Percentiles rank a stretch among this genome's conserved stretches.
phyloP scores from a whole-genome alignment of 78 protist genomes.

The Cyanophora paradoxa region DNA sequence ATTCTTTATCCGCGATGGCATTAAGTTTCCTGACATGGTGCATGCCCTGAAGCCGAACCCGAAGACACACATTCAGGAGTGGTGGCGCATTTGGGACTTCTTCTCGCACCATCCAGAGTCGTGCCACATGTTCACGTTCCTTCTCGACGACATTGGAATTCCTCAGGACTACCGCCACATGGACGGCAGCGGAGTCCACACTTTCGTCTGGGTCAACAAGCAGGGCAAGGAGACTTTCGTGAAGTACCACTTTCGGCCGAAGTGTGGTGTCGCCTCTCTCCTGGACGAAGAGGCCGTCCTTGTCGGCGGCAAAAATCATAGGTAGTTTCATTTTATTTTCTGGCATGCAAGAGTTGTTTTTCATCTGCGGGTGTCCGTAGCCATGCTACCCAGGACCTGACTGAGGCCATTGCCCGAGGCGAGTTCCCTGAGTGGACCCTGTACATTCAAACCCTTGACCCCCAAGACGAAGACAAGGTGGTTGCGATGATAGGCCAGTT shows the following conservation, averaged over 20 bases:
- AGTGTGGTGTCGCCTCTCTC: constrained; percentile 47
- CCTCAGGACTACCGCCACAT: constrained; percentile 61
- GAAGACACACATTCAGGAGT: constrained; percentile 47
- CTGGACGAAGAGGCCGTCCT: constrained; percentile 64
- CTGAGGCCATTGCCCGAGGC: constrained; percentile 59
- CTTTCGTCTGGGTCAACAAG: constrained; percentile 54
- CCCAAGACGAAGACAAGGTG: constrained; percentile 46
- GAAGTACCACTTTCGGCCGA: constrained; percentile 60
- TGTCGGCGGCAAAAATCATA: no score
- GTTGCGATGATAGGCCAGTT: no score
- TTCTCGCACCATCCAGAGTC: constrained; percentile 65
- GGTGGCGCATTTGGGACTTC: constrained; percentile 68
- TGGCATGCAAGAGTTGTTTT: no score
- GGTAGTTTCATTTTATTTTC: no score
- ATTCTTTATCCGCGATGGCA: constrained; percentile 70
- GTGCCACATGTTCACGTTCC: constrained; percentile 53
- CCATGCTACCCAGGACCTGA: constrained; percentile 60
- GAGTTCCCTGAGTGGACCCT: constrained; percentile 60
- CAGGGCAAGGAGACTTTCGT: constrained; percentile 43
- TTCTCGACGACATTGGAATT: constrained; percentile 63
- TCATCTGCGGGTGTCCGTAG: constrained; percentile 59
- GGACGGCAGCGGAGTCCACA: constrained; percentile 68
- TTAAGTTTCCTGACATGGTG: constrained; percentile 62
- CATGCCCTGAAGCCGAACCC: constrained; percentile 78
- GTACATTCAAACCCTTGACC: constrained; percentile 61